Percentiles rank a stretch among this genome's conserved stretches.
phyloP scores from a whole-genome alignment of 441 rosid species.

The Corymbia calophylla region DNA sequence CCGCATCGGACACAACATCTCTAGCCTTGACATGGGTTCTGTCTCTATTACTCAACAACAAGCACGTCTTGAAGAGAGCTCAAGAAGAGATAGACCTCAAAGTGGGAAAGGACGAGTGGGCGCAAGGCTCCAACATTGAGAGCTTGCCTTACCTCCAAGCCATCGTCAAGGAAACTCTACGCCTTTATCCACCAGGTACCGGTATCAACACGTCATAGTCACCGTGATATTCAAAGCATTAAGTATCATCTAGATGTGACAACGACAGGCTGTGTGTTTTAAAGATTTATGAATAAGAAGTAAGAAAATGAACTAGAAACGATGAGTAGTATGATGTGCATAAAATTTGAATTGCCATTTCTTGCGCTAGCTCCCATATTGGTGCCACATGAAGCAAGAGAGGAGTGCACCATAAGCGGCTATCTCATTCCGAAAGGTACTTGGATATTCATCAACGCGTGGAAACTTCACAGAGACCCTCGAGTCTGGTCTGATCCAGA shows the following conservation, averaged over 20 bases:
- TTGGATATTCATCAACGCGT: slow-evolving; percentile 15
- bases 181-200: slow-evolving; percentile 18
- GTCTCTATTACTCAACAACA: slow-evolving; percentile 28
- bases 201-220: neutral
- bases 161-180: slow-evolving; percentile 37
- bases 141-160: slow-evolving; percentile 33
- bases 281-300: neutral
- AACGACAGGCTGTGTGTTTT: neutral
- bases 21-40: slow-evolving; percentile 33
- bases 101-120: slow-evolving; percentile 29
- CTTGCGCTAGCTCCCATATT: slow-evolving; percentile 27
- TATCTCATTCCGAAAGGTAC: slow-evolving; percentile 13
- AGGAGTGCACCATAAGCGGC: slow-evolving; percentile 8
- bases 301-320: neutral
- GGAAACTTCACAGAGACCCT: slow-evolving; percentile 34
- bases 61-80: slow-evolving; percentile 11
- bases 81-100: slow-evolving; percentile 32
- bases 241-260: neutral
- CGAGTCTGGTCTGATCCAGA: slow-evolving; percentile 18
- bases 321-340: neutral
- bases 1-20: slow-evolving; percentile 37
- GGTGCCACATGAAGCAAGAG: slow-evolving; percentile 6
- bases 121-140: slow-evolving; percentile 31
- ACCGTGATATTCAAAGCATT: neutral
- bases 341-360: neutral